These are phyloP conservation scores for Emmonsiellopsis sp. DNA, from an alignment of 2,329 filamentous ascomycete species.

Conservation along the genomic window DNA sequence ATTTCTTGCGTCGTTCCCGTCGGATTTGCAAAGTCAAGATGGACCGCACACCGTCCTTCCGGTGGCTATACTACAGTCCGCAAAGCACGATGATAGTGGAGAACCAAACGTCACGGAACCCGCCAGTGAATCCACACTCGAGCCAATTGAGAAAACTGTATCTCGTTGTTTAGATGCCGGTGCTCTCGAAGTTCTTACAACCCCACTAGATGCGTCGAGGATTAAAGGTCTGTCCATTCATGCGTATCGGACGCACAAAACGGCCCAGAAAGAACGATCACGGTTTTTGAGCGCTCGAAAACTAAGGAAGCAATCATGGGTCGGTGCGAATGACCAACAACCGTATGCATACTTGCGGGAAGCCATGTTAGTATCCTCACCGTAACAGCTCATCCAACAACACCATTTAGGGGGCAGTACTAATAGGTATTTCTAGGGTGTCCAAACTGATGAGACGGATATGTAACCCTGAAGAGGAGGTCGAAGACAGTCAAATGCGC, in stretches of 20 bases:
- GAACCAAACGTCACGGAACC: conserved; percentile 12
- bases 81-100: conserved; percentile 27
- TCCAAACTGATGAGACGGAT: conserved; percentile 84
- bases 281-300: conserved; percentile 63
- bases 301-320: conserved; percentile 81
- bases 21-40: conserved; percentile 43
- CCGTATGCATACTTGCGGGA: conserved; percentile 85
- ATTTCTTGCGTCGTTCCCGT: conserved; percentile 39
- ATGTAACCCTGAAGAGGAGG: conserved; percentile 58
- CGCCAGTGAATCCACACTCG: conserved; percentile 9
- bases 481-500: conserved; percentile 52
- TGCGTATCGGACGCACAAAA: conserved; percentile 72
- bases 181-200: conserved; percentile 75
- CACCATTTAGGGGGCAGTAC: not conserved
- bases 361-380: conserved; percentile 53
- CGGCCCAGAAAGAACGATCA: conserved; percentile 64
- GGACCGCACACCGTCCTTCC: conserved; percentile 42
- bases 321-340: conserved; percentile 74
- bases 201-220: conserved; percentile 65
- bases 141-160: conserved; percentile 39
- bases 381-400: conserved; percentile 5
- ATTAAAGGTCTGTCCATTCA: conserved; percentile 71
- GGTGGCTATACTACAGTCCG: conserved; percentile 36
- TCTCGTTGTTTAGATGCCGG: conserved; percentile 75
- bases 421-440: conserved; percentile 41